Percentiles rank a stretch among this genome's conserved stretches.
Conservation (phyloP, 768 basidiomycete genomes). For the Suillus sp. region DNA sequence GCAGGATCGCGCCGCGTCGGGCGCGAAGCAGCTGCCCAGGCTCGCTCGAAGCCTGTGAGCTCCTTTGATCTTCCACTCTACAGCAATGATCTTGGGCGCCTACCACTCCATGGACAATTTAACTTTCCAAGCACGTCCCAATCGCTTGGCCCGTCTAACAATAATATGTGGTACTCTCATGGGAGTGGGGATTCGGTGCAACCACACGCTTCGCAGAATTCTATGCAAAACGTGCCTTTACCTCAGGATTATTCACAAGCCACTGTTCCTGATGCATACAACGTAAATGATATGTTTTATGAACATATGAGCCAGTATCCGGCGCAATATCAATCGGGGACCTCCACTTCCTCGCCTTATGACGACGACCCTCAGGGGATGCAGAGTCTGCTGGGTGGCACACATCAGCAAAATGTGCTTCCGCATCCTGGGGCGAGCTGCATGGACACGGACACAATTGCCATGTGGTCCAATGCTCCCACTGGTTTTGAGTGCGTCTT, state of each 20-base stretch:
- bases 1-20: conserved; percentile 40
- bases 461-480: conserved; percentile 66
- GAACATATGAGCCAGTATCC: conserved; percentile 19
- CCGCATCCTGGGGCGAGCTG: conserved; percentile 10
- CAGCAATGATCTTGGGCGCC: conserved; percentile 56
- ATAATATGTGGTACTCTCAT: conserved; percentile 26
- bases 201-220: not conserved
- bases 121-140: conserved; percentile 19
- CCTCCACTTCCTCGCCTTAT: not conserved
- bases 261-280: conserved; percentile 14
- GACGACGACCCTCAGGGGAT: not conserved
- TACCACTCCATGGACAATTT: conserved; percentile 45
- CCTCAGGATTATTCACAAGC: conserved; percentile 10
- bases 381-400: not conserved
- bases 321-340: not conserved
- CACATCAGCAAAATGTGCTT: conserved; percentile 4
- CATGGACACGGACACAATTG: conserved; percentile 53
- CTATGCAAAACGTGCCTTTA: not conserved
- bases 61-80: conserved; percentile 52
- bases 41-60: conserved; percentile 18
- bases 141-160: conserved; percentile 9
- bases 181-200: conserved; percentile 11
- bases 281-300: conserved; percentile 27
- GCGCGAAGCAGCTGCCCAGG: conserved; percentile 19
- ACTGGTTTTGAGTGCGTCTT: conserved; percentile 58